These are phyloP conservation scores for Astrothelium subdiscretum DNA, from an alignment of 495 filamentous ascomycete genomes.

Conservation along the genomic window DNA sequence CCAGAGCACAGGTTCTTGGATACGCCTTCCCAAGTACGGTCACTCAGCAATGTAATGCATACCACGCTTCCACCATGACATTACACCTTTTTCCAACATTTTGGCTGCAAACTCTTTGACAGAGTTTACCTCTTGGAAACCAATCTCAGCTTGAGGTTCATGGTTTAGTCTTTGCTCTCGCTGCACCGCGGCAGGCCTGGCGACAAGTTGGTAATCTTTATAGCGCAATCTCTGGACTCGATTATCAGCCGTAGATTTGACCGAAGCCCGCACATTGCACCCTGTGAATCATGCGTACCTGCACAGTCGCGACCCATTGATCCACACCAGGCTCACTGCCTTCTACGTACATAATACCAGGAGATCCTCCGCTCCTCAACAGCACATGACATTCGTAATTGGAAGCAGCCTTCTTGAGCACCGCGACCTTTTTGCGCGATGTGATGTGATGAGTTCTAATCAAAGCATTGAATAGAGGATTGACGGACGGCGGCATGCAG, in stretches of 20 bases:
- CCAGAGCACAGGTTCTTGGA: not conserved
- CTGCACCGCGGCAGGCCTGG: conserved; percentile 10
- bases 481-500: not conserved
- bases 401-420: conserved; percentile 51
- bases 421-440: conserved; percentile 62
- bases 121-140: conserved; percentile 22
- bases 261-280: not conserved
- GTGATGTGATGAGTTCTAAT: conserved; percentile 76
- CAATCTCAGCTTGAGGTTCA: not conserved
- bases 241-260: not conserved
- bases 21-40: not conserved
- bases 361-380: conserved; percentile 52
- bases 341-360: conserved; percentile 72
- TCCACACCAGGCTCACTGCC: conserved; percentile 38
- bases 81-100: conserved; percentile 23
- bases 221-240: conserved; percentile 21
- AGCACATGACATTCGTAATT: conserved; percentile 46
- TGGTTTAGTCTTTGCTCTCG: not conserved
- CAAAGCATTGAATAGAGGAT: conserved; percentile 35
- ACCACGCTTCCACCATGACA: conserved; percentile 26
- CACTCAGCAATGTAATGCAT: conserved; percentile 22
- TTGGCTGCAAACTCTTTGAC: conserved; percentile 26
- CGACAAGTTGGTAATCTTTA: conserved; percentile 30
- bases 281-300: conserved; percentile 20
- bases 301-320: conserved; percentile 46